Evolutionary conservation across 2,329 filamentous ascomycete species (phyloP).

Genomic region (Claviceps sp.): DNA sequence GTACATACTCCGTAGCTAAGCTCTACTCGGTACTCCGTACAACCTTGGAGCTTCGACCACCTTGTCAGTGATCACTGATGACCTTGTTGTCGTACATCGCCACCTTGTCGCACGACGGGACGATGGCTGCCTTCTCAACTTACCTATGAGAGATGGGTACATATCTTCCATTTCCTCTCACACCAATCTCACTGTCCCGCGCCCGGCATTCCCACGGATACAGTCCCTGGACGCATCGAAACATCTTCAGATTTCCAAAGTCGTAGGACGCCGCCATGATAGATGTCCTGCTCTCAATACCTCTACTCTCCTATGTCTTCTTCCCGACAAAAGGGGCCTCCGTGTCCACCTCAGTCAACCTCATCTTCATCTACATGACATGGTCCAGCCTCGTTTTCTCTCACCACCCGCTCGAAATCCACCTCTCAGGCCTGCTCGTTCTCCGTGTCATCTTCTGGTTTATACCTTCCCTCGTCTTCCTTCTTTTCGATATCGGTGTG

Average conservation of each 20-base stretch:
- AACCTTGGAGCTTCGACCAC: too few relatives aligned
- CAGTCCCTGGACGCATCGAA: background rate
- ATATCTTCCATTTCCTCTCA: too few relatives aligned
- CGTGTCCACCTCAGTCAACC: constrained; percentile 67
- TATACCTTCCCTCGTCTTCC: constrained; percentile 56
- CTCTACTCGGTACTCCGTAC: too few relatives aligned
- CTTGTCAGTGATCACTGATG: too few relatives aligned
- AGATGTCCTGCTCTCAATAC: constrained; percentile 58
- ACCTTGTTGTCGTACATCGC: too few relatives aligned
- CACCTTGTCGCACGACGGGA: too few relatives aligned
- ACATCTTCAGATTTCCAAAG: background rate
- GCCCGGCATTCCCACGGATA: too few relatives aligned
- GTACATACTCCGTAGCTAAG: too few relatives aligned
- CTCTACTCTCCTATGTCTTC: constrained; percentile 55
- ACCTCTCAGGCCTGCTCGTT: constrained; percentile 56
- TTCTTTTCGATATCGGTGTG: constrained; percentile 56
- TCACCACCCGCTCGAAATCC: constrained; percentile 60
- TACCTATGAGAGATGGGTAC: too few relatives aligned
- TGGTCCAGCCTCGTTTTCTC: constrained; percentile 75
- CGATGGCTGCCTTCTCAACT: too few relatives aligned
- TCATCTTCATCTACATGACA: constrained; percentile 82
- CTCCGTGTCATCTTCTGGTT: constrained; percentile 60
- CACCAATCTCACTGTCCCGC: too few relatives aligned
- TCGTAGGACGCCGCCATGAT: constrained; percentile 23
- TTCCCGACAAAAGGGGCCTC: constrained; percentile 44